Conservation (phyloP, 768 basidiomycete genomes). For the Saitozyma podzolica region DNA sequence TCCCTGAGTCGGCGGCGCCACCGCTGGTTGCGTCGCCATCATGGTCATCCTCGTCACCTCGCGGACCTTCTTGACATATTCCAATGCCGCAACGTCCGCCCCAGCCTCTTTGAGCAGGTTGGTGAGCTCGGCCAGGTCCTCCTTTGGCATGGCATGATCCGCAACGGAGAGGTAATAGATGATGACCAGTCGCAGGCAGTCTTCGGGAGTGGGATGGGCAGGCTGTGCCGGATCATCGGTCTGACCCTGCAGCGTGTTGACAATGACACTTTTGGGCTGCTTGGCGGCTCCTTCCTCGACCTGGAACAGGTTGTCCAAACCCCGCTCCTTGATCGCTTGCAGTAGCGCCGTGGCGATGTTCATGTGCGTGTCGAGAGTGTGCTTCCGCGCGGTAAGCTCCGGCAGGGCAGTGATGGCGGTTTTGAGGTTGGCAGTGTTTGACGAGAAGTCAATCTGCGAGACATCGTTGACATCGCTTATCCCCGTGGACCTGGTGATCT, state of each 20-base stretch:
- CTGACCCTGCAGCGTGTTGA: slow-evolving; percentile 75
- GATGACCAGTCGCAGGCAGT: slow-evolving; percentile 92
- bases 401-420: slow-evolving; percentile 96
- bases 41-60: slow-evolving; percentile 92
- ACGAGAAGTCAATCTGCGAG: slow-evolving; percentile 84
- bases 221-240: slow-evolving; percentile 61
- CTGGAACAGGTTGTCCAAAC: slow-evolving; percentile 95
- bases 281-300: slow-evolving; percentile 87
- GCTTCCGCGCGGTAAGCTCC: slow-evolving; percentile 93
- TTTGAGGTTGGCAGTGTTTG: slow-evolving; percentile 91
- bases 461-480: slow-evolving; percentile 95
- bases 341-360: slow-evolving; percentile 94
- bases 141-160: slow-evolving; percentile 77
- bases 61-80: slow-evolving; percentile 83
- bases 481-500: slow-evolving; percentile 92
- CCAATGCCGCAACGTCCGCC: slow-evolving; percentile 72
- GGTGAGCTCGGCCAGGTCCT: slow-evolving; percentile 84
- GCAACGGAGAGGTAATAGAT: slow-evolving; percentile 89
- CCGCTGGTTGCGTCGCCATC: slow-evolving; percentile 61
- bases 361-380: slow-evolving; percentile 97
- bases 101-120: slow-evolving; percentile 79
- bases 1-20: slow-evolving; percentile 63
- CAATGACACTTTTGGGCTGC: slow-evolving; percentile 77
- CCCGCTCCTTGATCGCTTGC: slow-evolving; percentile 91
- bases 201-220: slow-evolving; percentile 66